Conservation (phyloP, 164 flowering plant species). For the Liquidambar formosana region DNA sequence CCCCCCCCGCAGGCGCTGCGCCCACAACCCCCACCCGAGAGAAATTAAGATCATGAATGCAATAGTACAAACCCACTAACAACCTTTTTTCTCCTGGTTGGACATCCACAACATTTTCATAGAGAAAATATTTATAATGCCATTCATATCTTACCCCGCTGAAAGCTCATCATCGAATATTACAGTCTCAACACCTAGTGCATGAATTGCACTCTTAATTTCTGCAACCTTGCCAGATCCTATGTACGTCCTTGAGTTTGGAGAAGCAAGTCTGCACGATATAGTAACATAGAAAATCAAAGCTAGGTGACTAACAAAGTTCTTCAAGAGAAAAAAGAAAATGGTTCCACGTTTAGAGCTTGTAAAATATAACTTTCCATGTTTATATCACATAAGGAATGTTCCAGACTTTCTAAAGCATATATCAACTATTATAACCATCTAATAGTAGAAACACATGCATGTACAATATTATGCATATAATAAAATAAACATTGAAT, state of each 20-base stretch:
- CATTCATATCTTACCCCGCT: slow-evolving; percentile 64
- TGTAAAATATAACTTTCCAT: too few relatives aligned
- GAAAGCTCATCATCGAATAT: slow-evolving; percentile 98
- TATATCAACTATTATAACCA: too few relatives aligned
- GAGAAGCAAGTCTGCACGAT: slow-evolving; percentile 62
- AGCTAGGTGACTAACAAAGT: neutral
- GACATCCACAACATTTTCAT: neutral
- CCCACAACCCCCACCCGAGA: neutral
- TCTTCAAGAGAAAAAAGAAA: neutral
- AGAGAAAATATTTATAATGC: neutral
- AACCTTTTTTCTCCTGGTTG: slow-evolving; percentile 2
- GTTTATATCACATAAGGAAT: too few relatives aligned
- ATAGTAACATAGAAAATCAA: neutral
- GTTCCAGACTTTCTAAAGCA: too few relatives aligned
- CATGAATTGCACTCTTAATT: slow-evolving; percentile 80
- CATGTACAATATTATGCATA: too few relatives aligned
- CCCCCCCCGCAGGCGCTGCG: too few relatives aligned
- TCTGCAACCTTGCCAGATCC: slow-evolving; percentile 97
- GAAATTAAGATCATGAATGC: neutral
- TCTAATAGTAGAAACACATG: too few relatives aligned
- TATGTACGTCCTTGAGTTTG: slow-evolving; percentile 79
- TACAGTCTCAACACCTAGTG: slow-evolving; percentile 82
- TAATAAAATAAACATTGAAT: too few relatives aligned
- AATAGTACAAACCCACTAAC: neutral
- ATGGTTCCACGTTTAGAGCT: too few relatives aligned